Conservation (phyloP, 2,329 filamentous ascomycete genomes). For the Cercospora citrullina region DNA sequence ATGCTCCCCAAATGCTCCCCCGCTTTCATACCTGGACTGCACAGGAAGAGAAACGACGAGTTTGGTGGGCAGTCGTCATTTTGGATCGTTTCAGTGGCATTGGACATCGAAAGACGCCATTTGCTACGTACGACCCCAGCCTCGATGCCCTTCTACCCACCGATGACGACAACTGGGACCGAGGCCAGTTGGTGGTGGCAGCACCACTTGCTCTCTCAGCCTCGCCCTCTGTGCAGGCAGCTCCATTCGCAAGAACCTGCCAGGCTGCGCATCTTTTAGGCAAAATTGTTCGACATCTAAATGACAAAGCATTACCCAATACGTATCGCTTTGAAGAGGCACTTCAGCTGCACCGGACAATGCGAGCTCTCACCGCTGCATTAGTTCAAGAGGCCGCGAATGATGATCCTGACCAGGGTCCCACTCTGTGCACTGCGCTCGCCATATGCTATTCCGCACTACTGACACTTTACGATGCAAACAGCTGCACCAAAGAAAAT, state of each 20-base stretch:
- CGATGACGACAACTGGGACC: background rate
- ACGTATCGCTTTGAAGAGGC: background rate
- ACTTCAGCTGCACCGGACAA: background rate
- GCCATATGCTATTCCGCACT: constrained; percentile 39
- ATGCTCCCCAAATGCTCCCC: background rate
- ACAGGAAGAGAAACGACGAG: background rate
- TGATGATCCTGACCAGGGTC: constrained; percentile 5
- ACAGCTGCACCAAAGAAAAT: constrained; percentile 37
- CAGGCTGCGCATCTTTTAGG: background rate
- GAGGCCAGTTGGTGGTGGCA: background rate
- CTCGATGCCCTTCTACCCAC: background rate
- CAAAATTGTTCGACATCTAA: background rate
- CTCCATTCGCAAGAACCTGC: background rate
- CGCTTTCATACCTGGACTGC: background rate
- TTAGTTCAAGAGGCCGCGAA: background rate
- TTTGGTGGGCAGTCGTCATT: background rate
- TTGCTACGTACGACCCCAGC: background rate
- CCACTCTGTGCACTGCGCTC: constrained; percentile 41
- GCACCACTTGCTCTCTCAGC: background rate
- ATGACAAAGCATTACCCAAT: background rate
- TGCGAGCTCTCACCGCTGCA: background rate
- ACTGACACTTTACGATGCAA: constrained; percentile 39
- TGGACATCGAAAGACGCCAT: background rate
- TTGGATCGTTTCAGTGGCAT: background rate
- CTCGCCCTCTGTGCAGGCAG: background rate